Base-by-base conservation (phyloP, 129 eudicot species). In the Flaveria bidentis region DNA sequence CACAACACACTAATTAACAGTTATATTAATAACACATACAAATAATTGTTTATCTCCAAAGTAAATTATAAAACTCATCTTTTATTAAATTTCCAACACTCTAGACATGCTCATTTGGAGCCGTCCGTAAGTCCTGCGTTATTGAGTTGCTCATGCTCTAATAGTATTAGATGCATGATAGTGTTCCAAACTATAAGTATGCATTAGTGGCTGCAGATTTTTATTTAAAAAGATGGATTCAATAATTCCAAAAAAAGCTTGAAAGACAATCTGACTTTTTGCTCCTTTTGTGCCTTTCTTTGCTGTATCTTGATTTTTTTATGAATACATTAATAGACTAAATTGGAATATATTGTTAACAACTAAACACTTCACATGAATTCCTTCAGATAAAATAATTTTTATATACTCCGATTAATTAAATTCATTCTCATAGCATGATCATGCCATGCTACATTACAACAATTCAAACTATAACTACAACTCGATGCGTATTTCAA, bases 281-380 rank as follows among this genome's bases (percentile, higher is more conserved):
- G 41, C 67, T 14, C 45, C 18, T 15, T 49, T 28, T 62, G 12
- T 13, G 68, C 68, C 45, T 62, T 62, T 62, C 20, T 28, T 62
- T 62, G 68, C 68, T 62, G 68, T 62, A 62, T 62, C 68, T 62
- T 30, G 39, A 28, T 26, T 62, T 62, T 28, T 58, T 60, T 62
- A 62, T 62, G 20, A 28, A 62, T 62, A 30, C 30, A 1, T 62
- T 28, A 45, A 62, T 62, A 62, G 17, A 28, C 45, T 14, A 62
- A 62, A 26, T 62, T 62, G 68, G 44, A 30, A 73, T 75, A 69
- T 74, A 63, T 28, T 30, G 47, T 45, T 46, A 41, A 52, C 3
- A 65, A 80, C 16, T 28, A 65, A 76, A 80, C 86, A 85, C 80
- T 83, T 74, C 81, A 77, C 90, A 85, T 88, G 88, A 81, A 81